Evolutionary conservation across 345 rosid genomes (phyloP).

Genomic region (Sisymbrium irio): DNA sequence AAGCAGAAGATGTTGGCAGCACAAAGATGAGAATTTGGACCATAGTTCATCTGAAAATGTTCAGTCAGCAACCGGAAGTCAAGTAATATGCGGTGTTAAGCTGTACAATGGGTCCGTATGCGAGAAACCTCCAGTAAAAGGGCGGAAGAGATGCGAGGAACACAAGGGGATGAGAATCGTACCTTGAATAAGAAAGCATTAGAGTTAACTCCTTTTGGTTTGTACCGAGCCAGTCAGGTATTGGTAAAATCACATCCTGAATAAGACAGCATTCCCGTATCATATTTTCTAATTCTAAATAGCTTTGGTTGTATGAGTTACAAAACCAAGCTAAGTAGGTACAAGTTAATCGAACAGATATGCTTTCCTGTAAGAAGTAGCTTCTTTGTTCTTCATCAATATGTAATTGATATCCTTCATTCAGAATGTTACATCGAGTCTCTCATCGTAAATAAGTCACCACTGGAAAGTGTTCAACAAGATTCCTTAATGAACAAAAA

Average conservation of each 20-base stretch:
- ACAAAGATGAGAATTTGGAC: slow-evolving; percentile 18
- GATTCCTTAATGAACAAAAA: background rate
- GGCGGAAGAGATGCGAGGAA: slow-evolving; percentile 34
- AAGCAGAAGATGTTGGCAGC: slow-evolving; percentile 38
- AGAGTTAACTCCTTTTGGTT: slow-evolving; percentile 6
- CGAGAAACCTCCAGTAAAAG: slow-evolving; percentile 29
- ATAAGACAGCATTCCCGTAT: background rate
- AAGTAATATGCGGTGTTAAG: slow-evolving; percentile 28
- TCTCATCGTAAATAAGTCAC: background rate
- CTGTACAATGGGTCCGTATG: slow-evolving; percentile 29
- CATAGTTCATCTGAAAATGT: slow-evolving; percentile 16
- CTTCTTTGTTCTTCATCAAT: background rate
- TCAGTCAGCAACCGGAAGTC: slow-evolving; percentile 10
- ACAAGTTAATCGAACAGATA: background rate
- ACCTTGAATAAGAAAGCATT: slow-evolving; percentile 16
- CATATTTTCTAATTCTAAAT: background rate
- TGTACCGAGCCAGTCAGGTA: background rate
- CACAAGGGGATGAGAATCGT: slow-evolving; percentile 40
- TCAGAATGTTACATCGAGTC: background rate
- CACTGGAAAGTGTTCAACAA: background rate
- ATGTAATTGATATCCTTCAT: background rate
- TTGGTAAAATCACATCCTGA: background rate
- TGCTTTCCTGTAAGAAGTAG: slow-evolving; percentile 7
- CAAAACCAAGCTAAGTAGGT: slow-evolving; percentile 10
- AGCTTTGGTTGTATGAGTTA: background rate